Base-by-base conservation (phyloP, 164 flowering plant genomes). In the Malania oleifera region DNA sequence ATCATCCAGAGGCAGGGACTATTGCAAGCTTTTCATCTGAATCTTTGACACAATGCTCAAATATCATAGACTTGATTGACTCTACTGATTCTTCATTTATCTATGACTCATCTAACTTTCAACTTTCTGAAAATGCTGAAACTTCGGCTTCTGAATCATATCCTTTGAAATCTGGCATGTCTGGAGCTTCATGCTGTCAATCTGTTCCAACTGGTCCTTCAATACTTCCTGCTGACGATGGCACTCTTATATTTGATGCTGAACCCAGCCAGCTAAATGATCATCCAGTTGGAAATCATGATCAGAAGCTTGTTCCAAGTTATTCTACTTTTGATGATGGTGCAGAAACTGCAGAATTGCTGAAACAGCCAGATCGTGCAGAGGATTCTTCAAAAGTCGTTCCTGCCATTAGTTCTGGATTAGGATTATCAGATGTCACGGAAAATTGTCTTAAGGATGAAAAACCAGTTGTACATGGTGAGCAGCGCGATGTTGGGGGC, bases 401-500 rank as follows among this genome's bases (percentile, higher is more conserved):
- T 18, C 74, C 74, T 19, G 76, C 70, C 47, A 78, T 82, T 65
- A 67, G 58, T 54, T 74, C 73, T 58, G 48, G 61, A 61, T 67
- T 80, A 17, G 43, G 43, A 50, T 17, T 66, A 40, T 51, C 70
- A 7, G 70, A 73, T 54, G 37, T 54, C 39, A 52, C 31, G 35
- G 72, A 65, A 52, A 29, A 22, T 31, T 66, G 47, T 70, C 54
- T 75, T 35, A 20, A 39, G 19, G 75, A 69, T 47, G 81, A 67
- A 56, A 67, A 43, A 39, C 60, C 61, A 57, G 54, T 54, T 45
- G 31, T 10, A 24, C 46, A 35, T 1, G 53, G 57, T 26, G 75
- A 75, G 57, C 58, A 76, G 58, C 67, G 68, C 25, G 85, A 75
- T 48, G 54, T 76, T 3, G 91, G 83, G 61, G 62, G 73, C 60